Percentiles rank a stretch among this genome's conserved stretches.
Conservation (phyloP, 1,284 basidiomycete genomes). For the Xerocomus minutiporus region DNA sequence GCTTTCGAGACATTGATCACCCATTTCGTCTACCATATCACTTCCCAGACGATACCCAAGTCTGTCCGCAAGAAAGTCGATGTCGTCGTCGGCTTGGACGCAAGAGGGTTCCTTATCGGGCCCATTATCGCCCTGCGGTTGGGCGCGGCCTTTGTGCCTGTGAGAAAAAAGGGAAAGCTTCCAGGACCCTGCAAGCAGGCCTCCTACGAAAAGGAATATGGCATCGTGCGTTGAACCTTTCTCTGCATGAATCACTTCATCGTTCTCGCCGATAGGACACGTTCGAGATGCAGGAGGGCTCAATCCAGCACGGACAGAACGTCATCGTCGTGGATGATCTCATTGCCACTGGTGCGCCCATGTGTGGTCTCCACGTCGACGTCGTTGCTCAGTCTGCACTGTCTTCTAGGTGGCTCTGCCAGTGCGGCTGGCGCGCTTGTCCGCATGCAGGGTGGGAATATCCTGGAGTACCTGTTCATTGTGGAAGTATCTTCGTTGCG, state of each 20-base stretch:
- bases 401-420: constrained; percentile 78
- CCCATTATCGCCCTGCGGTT: constrained; percentile 89
- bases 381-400: constrained; percentile 2
- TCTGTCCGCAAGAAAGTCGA: constrained; percentile 75
- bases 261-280: constrained; percentile 55
- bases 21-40: constrained; percentile 84
- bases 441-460: constrained; percentile 74
- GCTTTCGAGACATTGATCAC: constrained; percentile 91
- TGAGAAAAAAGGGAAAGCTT: constrained; percentile 92
- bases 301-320: constrained; percentile 78
- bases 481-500: constrained; percentile 65
- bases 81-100: constrained; percentile 93
- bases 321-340: constrained; percentile 94
- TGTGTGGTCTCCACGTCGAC: background rate
- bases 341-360: constrained; percentile 81
- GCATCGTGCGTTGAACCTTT: constrained; percentile 49
- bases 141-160: constrained; percentile 94
- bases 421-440: constrained; percentile 92
- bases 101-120: constrained; percentile 93
- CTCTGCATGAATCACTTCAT: background rate
- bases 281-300: constrained; percentile 92
- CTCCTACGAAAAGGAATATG: constrained; percentile 93
- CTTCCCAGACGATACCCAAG: constrained; percentile 66
- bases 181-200: constrained; percentile 81
- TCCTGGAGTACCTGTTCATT: constrained; percentile 93